phyloP scores from a whole-genome alignment of 2,329 filamentous ascomycete species.

The Fusarium decemcellulare region DNA sequence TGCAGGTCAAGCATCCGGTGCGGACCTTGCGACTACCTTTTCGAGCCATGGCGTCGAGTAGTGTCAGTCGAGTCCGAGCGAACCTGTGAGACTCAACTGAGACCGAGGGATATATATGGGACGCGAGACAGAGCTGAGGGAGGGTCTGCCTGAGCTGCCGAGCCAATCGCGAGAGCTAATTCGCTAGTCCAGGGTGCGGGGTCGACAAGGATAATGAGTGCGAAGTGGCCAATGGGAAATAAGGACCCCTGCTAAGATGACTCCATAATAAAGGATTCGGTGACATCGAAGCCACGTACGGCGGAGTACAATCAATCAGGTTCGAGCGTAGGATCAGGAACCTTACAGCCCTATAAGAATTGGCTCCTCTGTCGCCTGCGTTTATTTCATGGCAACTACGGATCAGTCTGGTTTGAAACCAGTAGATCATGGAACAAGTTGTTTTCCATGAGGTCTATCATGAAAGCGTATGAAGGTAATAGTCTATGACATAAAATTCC shows the following conservation, averaged over 20 bases:
- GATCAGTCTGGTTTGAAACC: no score
- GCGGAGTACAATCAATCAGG: no score
- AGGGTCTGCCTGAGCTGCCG: no score
- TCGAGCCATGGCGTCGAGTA: slow-evolving; percentile 5
- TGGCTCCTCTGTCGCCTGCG: no score
- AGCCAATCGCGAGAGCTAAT: neutral
- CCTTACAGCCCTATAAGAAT: no score
- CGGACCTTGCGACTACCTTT: slow-evolving; percentile 10
- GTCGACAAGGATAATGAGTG: neutral
- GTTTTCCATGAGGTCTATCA: no score
- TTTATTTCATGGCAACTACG: no score
- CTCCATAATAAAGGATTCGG: neutral
- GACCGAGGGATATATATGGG: neutral
- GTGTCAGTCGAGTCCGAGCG: slow-evolving; percentile 9
- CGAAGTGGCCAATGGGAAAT: neutral
- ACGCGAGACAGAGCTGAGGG: neutral
- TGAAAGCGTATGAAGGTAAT: no score
- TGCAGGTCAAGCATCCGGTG: slow-evolving; percentile 11
- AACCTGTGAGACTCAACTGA: slow-evolving; percentile 4
- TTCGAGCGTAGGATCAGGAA: no score
- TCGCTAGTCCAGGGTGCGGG: neutral
- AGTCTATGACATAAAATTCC: no score
- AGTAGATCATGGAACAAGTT: no score
- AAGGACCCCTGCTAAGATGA: neutral
- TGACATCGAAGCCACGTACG: neutral